Evolutionary conservation across 2,329 filamentous ascomycete species (phyloP), one percentile per base, ranked within the genome.

Genomic region (Apiospora phragmitis): DNA sequence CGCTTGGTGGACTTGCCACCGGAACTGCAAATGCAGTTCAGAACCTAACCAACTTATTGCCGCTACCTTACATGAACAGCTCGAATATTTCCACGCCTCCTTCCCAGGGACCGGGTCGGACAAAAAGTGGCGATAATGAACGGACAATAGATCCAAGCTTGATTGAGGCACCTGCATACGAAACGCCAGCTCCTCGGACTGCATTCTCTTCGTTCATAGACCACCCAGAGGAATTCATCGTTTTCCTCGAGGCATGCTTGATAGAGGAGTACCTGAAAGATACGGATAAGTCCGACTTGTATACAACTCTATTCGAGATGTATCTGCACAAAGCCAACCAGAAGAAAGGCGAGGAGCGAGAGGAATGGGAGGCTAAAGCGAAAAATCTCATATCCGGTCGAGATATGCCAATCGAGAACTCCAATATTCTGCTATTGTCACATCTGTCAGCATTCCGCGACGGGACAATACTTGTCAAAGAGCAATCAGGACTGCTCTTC

Each of bases 191-290:
- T 71, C 95, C 96, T 6, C 87, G 95, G 72, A 94, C 92, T 1
- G 95, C 96, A 0, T 99, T 99, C 77, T 98, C 96, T 1, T 95
- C 94, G 0, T 99, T 99, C 77, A 95, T 99, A 71, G 95, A 98
- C 77, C 95, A 98, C 78, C 89, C 96, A 0, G 90, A 95, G 71
- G 91, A 98, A 77, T 98, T 99, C 76, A 95, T 98, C 73, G 85
- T 90, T 21, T 99, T 99, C 79, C 86, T 99, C 0, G 95, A 99
- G 81, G 94, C 94, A 6, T 95, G 95, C 72, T 88, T 97, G 6
- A 85, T 91, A 67, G 91, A 94, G 71, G 85, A 90, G 26, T 87
- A 88, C 29, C 81, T 97, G n/a, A 90, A 90, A 26, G 86, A 93
- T 45, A 87, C 90, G 11, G 93, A 98, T 78, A 93, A 91, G 73